Base-by-base conservation (phyloP, 2,329 filamentous ascomycete genomes). In the Colletotrichum costaricense region DNA sequence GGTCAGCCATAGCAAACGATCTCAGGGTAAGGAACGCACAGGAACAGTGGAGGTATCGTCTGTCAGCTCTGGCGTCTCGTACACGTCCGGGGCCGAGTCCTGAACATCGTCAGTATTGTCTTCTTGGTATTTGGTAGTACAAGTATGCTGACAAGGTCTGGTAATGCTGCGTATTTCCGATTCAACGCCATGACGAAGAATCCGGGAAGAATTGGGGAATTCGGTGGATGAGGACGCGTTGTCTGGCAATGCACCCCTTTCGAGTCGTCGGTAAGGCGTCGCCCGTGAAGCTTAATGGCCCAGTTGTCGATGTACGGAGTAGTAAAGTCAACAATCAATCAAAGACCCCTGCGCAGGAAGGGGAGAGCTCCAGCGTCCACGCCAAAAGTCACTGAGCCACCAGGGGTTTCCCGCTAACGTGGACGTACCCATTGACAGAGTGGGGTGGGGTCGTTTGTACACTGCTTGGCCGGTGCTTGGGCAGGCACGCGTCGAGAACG, bases 71-170 rank as follows among this genome's bases (percentile, higher is more conserved):
- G 96, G 95, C 19, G 97, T 98, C 84, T 98, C 96, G 87, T 98
- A 98, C 79, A 98, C 94, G 80, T 98, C 97, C 76, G 95, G 95
- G 33, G 95, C 95, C 67, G 93, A 93, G 84, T 98, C 95, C 94
- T 97, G 77, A 66, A 35, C n/a, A 67, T 73, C 75, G 73, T 72
- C 70, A 76, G 73, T 33, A 62, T 67, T 35, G n/a, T 66, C 28
- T 22, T 54, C 28, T 35, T n/a, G 35, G 33, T 24, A 14, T 54
- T 33, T 54, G 19, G 38, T 58, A 19, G 55, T 26, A 26, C 33
- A 12, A 33, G 56, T 52, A 49, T 56, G 70, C 71, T 65, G 57
- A 95, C 94, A 82, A 97, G 84, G 81, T 96, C 94, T 70, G 94
- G 94, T 76, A 97, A 85, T 69, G 91, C 92, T 63, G 94, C 93